Base-by-base conservation (phyloP, 192 early-diverging fungal genomes). In the Linnemannia hyalina region DNA sequence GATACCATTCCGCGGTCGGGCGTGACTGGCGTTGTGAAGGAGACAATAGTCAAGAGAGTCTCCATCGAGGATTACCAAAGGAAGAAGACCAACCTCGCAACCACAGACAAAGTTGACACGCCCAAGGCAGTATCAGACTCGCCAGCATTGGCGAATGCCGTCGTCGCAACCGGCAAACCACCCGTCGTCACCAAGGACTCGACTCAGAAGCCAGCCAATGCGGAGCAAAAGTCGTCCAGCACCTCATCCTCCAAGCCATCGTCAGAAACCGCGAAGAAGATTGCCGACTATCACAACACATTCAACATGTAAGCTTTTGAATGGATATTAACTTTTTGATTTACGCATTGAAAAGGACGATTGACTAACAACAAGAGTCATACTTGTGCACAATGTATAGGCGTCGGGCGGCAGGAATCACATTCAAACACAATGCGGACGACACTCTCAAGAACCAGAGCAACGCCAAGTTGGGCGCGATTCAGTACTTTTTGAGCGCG, bases 51-150 rank as follows among this genome's bases (percentile, higher is more conserved):
- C 29, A 86, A 86, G 49, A 63, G 84, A 54, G 75, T 86, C 68
- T 86, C 84, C 3, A 81, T 86, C 57, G 84, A 81, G 65, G 84
- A 86, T 65, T 86, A 86, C 41, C 83, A 85, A 60, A 78, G 83
- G 3, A 81, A 80, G 68, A 75, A 80, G 44, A 47, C 52, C 20
- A 85, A 60, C 46, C 18, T 44, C 13, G 75, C 70, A 42, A 29
- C 49, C 9, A 32, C 38, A 23, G 70, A 77, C 63, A 80, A 86
- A 49, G 84, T 86, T 0, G 84, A 86, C n/a, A 86, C 84, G 20
- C 84, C 84, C n/a, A 86, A 86, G 68, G 80, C 80, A 1, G 41
- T 70, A 22, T 52, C 74, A 20, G 84, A 86, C 36, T 86, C 84
- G 22, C 84, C 84, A 13, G 84, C 84, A 47, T 47, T 86, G 44